Evolutionary conservation across 2,329 filamentous ascomycete genomes (phyloP).

Genomic region (Pyrenochaeta sp.): DNA sequence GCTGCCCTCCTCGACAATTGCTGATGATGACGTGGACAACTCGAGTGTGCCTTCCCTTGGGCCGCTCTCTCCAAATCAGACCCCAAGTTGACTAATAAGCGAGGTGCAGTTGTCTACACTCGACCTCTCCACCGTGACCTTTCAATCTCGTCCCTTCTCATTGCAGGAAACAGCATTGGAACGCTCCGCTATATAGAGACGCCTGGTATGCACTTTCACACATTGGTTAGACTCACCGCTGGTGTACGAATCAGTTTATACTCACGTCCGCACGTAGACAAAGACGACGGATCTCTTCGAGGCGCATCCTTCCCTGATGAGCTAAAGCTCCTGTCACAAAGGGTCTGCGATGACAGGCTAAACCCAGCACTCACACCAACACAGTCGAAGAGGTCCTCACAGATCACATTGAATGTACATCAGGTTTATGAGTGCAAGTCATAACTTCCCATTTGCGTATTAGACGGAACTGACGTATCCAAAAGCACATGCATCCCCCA

Average conservation of each 20-base stretch:
- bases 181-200: too few relatives aligned
- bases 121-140: not conserved
- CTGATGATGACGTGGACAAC: not conserved
- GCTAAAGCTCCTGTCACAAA: not conserved
- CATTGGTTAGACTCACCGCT: too few relatives aligned
- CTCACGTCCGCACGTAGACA: too few relatives aligned
- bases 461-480: not conserved
- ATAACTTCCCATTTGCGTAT: constrained; percentile 2
- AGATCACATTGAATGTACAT: too few relatives aligned
- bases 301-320: not conserved
- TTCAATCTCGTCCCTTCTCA: not conserved
- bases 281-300: too few relatives aligned
- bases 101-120: not conserved
- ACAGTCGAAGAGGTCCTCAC: not conserved
- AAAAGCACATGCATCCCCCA: not conserved
- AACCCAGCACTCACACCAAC: not conserved
- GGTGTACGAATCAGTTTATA: too few relatives aligned
- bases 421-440: not conserved
- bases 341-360: not conserved
- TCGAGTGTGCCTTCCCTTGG: not conserved
- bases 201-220: too few relatives aligned
- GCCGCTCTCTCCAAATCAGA: not conserved
- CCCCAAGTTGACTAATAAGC: not conserved
- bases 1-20: not conserved
- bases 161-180: not conserved